Evolutionary conservation across 768 basidiomycete genomes (phyloP), one percentile per base, ranked within the genome.

Genomic region (Auricularia heimuer): DNA sequence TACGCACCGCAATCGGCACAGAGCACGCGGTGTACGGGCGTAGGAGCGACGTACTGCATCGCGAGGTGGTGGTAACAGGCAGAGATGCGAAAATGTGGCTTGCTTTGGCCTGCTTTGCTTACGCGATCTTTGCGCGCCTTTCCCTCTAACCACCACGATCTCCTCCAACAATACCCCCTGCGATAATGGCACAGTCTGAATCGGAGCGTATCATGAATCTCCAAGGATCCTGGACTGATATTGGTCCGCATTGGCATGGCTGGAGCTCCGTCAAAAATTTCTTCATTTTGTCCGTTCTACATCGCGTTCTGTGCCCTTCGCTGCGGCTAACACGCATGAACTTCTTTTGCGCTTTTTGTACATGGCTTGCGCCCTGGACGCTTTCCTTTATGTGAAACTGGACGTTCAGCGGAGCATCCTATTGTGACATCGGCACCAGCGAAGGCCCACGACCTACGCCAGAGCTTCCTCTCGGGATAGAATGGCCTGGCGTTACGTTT

Each of bases 1-100:
- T 62, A 54, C 83, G 67, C 73, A 85, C 92, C 92, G 71, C 92
- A 94, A 76, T 94, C 92, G 3, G 92, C 92, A 69, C 92, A 94
- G 10, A 94, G 83, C 8, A 94, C 90, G 34, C 90, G 84, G 74
- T 89, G 90, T 2, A 93, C 81, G 0, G 90, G 82, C 34, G 90
- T 86, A 24, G 82, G 80, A 36, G 90, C 85, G 18, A 84, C 78
- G 72, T 91, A 92, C 71, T 94, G 90, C 92, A 94, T 94, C 39
- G 39, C 12, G 29, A 7, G 18, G 29, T 18, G 36, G 29, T 18
- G 18, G 56, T 54, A 35, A 21, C 35, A 51, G 61, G 34, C 36
- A 62, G 39, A 54, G 61, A 29, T 51, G 21, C 14, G 3, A 51
- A 21, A 21, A 18, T 51, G 18, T 21, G 47, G 47, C 47, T 51